A percentile compares a stretch with the other conserved stretches of the same genome.
phyloP scores from a whole-genome alignment of 106 monocot genomes.

The Allium fistulosum region DNA sequence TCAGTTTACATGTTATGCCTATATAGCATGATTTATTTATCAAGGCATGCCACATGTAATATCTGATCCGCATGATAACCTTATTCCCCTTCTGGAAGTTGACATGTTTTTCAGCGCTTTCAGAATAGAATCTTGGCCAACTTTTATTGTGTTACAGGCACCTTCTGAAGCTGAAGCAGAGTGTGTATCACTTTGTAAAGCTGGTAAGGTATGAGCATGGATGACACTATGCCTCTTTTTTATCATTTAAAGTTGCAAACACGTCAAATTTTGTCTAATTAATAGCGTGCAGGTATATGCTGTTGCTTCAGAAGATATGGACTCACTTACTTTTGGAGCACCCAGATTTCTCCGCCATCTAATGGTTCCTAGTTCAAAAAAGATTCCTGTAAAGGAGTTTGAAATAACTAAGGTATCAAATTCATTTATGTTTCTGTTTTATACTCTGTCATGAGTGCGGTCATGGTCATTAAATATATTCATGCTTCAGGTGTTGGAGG shows the following conservation, averaged over 20 bases:
- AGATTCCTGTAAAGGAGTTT: conserved; percentile 83
- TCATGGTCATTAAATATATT: neutral
- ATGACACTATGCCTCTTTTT: too few species aligned
- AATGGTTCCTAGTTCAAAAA: conserved; percentile 82
- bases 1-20: too few species aligned
- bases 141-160: conserved; percentile 31
- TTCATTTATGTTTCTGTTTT: neutral
- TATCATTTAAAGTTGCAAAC: too few species aligned
- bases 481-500: conserved; percentile 66
- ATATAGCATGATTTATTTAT: too few species aligned
- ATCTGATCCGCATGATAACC: too few species aligned
- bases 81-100: too few species aligned
- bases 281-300: conserved; percentile 54
- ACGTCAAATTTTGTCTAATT: too few species aligned
- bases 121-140: neutral
- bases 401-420: conserved; percentile 63
- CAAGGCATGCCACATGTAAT: too few species aligned
- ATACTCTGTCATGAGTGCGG: neutral
- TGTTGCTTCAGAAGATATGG: conserved; percentile 97
- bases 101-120: too few species aligned
- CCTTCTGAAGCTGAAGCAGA: conserved; percentile 96
- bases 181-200: conserved; percentile 87
- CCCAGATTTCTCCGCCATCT: conserved; percentile 90
- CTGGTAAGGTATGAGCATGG: conserved; percentile 40
- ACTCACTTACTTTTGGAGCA: conserved; percentile 89